Evolutionary conservation across 371 early-diverging fungal genomes (phyloP).

Genomic region (Rhizomucor miehei): DNA sequence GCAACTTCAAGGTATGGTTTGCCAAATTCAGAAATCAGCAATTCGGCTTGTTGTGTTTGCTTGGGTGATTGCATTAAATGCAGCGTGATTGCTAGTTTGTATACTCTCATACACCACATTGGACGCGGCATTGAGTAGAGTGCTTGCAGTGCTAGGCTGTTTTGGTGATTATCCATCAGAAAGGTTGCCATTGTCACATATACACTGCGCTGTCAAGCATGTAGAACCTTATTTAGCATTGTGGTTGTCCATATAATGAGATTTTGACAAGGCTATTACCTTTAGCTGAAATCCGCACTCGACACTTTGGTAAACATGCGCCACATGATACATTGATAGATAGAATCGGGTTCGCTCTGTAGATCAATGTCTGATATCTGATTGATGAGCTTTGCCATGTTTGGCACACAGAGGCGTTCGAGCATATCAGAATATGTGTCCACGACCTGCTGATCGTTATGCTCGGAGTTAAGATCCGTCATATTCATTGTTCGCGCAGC

Average conservation of each 20-base stretch:
- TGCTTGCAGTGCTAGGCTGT: conserved; percentile 29
- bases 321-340: conserved; percentile 32
- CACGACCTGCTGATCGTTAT: conserved; percentile 16
- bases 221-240: too few relatives aligned
- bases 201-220: conserved; percentile 19
- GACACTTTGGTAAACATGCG: conserved; percentile 36
- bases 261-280: too few relatives aligned
- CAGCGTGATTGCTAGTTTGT: conserved; percentile 30
- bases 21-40: conserved; percentile 32
- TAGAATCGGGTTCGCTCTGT: conserved; percentile 6
- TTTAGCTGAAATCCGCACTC: conserved; percentile 37
- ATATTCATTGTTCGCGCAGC: conserved; percentile 22
- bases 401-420: conserved; percentile 27
- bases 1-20: conserved; percentile 31
- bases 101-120: conserved; percentile 32
- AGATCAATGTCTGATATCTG: conserved; percentile 14
- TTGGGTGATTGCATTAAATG: conserved; percentile 34
- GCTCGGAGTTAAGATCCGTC: conserved; percentile 13
- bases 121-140: conserved; percentile 33
- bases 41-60: conserved; percentile 34
- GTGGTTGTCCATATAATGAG: too few relatives aligned
- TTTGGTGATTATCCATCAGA: conserved; percentile 19
- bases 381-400: conserved; percentile 19
- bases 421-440: conserved; percentile 33
- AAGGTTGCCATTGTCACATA: conserved; percentile 23